phyloP scores from a whole-genome alignment of 345 rosid genomes.

The Arabidopsis thaliana region TAIR10.1 NC_003074.8:16194501-16195000 shows the following conservation, averaged over 20 bases:
- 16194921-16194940: constrained; percentile 67
- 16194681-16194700: constrained; percentile 85
- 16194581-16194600: neutral
- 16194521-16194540: neutral
- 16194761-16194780: neutral
- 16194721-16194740: constrained; percentile 95
- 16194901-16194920: constrained; percentile 60
- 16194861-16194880: neutral
- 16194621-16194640: constrained; percentile 87
- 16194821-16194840: neutral
- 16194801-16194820: neutral
- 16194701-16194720: constrained; percentile 85
- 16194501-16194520: neutral
- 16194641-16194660: constrained; percentile 85
- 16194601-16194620: constrained; percentile 45
- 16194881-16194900: neutral
- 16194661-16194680: constrained; percentile 88
- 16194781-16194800: constrained; percentile 8
- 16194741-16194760: constrained; percentile 72
- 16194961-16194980: constrained; percentile 77
- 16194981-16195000: constrained; percentile 46
- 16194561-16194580: neutral
- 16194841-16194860: neutral
- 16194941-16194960: constrained; percentile 73
- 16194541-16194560: neutral